Conservation (phyloP, 176 grass and related monocot genomes). For the Eragrostis curvula region DNA sequence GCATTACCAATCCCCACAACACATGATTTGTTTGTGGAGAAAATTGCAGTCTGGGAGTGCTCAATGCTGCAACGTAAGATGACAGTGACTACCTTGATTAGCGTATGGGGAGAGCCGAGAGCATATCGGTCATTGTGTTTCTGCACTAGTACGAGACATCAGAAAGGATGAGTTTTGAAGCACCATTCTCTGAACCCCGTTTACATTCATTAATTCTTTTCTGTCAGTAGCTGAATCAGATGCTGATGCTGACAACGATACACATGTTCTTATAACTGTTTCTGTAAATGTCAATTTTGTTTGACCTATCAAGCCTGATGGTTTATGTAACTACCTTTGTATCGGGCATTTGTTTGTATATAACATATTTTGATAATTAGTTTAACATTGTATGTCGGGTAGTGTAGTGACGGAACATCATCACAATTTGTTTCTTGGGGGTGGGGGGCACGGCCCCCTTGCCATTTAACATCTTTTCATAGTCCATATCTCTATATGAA, state of each 20-base stretch:
- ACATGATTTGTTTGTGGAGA: conserved; percentile 75
- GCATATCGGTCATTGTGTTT: not conserved
- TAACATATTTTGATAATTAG: not conserved
- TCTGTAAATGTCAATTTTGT: conserved; percentile 36
- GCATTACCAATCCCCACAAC: conserved; percentile 76
- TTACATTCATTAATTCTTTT: conserved; percentile 44
- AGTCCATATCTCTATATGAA: too few relatives aligned
- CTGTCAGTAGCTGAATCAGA: conserved; percentile 21
- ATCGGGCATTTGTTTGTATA: not conserved
- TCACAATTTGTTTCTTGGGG: too few relatives aligned
- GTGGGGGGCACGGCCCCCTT: too few relatives aligned
- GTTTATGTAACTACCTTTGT: not conserved
- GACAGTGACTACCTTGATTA: not conserved
- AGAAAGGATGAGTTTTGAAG: conserved; percentile 8
- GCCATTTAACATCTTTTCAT: too few relatives aligned
- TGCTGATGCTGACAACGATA: conserved; percentile 37
- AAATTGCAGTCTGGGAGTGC: conserved; percentile 55
- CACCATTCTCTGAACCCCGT: not conserved
- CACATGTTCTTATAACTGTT: conserved; percentile 1
- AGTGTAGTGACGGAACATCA: not conserved
- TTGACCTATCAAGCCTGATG: conserved; percentile 23
- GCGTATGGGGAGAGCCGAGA: not conserved
- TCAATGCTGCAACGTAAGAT: conserved; percentile 65
- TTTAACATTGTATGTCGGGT: not conserved
- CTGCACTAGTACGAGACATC: not conserved